Conservation (phyloP, 164 flowering plant species). For the Warburgia ugandensis region DNA sequence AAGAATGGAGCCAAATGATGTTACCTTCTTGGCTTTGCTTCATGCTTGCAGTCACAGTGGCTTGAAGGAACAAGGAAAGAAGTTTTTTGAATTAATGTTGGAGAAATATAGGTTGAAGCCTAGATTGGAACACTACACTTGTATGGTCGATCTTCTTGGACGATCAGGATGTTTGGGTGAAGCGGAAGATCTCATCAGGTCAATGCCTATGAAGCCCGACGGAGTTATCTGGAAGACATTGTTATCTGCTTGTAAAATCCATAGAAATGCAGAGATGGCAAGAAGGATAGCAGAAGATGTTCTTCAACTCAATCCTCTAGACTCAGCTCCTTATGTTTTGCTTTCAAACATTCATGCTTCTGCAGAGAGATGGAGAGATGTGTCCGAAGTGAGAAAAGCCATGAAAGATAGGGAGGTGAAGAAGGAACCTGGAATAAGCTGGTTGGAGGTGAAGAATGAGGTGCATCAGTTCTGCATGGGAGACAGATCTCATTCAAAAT, state of each 20-base stretch:
- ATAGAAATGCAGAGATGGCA: constrained; percentile 59
- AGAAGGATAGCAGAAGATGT: constrained; percentile 42
- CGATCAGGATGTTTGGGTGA: constrained; percentile 51
- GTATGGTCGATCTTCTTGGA: too few relatives aligned
- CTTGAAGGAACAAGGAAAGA: constrained; percentile 50
- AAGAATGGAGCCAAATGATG: constrained; percentile 45
- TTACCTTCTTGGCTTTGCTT: constrained; percentile 60
- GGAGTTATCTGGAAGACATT: constrained; percentile 67
- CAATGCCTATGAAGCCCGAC: constrained; percentile 60
- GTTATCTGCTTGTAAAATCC: constrained; percentile 59
- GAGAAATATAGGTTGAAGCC: too few relatives aligned
- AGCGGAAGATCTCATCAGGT: constrained; percentile 50
- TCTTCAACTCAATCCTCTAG: constrained; percentile 39
- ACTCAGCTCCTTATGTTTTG: constrained; percentile 62
- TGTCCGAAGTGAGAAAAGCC: constrained; percentile 41
- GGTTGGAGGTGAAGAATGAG: constrained; percentile 61
- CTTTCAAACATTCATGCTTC: constrained; percentile 59
- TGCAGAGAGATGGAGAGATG: constrained; percentile 49
- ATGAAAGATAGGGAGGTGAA: constrained; percentile 54
- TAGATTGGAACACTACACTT: too few relatives aligned
- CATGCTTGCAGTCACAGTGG: constrained; percentile 75
- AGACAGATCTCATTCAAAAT: constrained; percentile 46
- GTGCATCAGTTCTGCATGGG: constrained; percentile 49
- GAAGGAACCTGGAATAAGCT: constrained; percentile 77
- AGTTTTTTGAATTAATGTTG: too few relatives aligned